These are phyloP conservation scores for Hypoxylon fragiforme DNA, from an alignment of 495 filamentous ascomycete genomes.

Conservation along the genomic window DNA sequence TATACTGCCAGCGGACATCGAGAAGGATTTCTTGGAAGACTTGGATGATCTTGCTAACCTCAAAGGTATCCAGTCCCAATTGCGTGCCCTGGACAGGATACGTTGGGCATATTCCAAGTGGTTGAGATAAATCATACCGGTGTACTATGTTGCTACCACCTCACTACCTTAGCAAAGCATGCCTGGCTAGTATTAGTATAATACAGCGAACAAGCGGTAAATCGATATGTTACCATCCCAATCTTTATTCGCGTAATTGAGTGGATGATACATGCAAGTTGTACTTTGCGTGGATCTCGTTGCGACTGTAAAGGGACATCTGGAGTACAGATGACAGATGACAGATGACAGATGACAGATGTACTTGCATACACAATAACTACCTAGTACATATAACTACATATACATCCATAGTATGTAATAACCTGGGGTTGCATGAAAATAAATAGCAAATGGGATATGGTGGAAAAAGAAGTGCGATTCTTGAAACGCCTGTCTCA, in stretches of 20 bases:
- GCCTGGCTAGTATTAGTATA: background rate
- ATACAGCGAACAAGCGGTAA: conserved; percentile 7
- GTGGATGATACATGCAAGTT: no score
- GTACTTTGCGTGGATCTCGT: no score
- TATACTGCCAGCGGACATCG: conserved; percentile 68
- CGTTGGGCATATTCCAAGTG: conserved; percentile 85
- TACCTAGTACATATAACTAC: background rate
- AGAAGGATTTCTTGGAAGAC: conserved; percentile 84
- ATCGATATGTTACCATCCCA: no score
- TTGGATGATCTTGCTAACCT: conserved; percentile 79
- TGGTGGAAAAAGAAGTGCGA: conserved; percentile 16
- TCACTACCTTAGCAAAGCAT: no score
- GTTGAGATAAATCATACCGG: conserved; percentile 45
- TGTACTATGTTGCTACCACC: no score
- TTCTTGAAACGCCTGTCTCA: conserved; percentile 4
- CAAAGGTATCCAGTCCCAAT: conserved; percentile 72
- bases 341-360: background rate
- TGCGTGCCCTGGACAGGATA: conserved; percentile 76
- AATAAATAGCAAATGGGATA: background rate
- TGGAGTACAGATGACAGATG: no score
- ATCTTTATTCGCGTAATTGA: no score
- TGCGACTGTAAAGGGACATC: no score
- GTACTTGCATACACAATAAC: background rate
- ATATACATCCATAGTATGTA: background rate
- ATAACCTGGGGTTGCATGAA: conserved; percentile 1